Evolutionary conservation across 495 filamentous ascomycete species (phyloP).

Genomic region (Penicillium paxilli): DNA sequence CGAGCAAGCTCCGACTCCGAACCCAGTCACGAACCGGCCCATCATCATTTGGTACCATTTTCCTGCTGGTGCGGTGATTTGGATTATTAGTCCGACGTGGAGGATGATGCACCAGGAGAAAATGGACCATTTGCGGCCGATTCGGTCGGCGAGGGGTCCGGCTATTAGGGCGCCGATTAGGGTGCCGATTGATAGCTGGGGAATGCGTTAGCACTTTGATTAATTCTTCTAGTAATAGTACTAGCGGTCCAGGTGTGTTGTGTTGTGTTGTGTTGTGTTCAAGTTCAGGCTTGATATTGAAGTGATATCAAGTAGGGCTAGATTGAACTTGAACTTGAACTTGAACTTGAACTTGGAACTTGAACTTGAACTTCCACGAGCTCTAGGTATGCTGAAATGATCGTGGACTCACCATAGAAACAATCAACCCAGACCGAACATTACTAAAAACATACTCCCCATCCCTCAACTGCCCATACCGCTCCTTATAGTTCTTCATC

Average conservation of each 20-base stretch:
- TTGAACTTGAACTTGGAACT: no score
- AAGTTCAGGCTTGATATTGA: no score
- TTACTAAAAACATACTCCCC: constrained; percentile 45
- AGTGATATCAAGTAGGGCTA: no score
- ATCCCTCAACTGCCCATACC: constrained; percentile 40
- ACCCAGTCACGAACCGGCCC: constrained; percentile 56
- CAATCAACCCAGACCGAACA: constrained; percentile 53
- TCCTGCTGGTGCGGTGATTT: constrained; percentile 52
- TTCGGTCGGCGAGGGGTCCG: constrained; percentile 48
- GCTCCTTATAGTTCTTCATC: constrained; percentile 50
- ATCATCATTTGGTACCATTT: constrained; percentile 54
- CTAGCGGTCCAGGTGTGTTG: no score
- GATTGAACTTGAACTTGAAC: no score
- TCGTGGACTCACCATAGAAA: constrained; percentile 37
- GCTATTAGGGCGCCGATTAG: constrained; percentile 63
- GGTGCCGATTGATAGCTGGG: constrained; percentile 58
- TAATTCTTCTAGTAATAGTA: no score
- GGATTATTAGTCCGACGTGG: constrained; percentile 63
- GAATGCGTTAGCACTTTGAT: no score
- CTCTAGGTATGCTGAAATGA: background rate
- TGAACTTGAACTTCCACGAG: no score
- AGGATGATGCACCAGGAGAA: constrained; percentile 57
- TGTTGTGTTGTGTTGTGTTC: no score
- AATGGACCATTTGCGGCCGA: constrained; percentile 51
- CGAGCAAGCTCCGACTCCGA: constrained; percentile 67